phyloP scores from a whole-genome alignment of 192 early-diverging fungal species.

The Entomortierella parvispora region DNA sequence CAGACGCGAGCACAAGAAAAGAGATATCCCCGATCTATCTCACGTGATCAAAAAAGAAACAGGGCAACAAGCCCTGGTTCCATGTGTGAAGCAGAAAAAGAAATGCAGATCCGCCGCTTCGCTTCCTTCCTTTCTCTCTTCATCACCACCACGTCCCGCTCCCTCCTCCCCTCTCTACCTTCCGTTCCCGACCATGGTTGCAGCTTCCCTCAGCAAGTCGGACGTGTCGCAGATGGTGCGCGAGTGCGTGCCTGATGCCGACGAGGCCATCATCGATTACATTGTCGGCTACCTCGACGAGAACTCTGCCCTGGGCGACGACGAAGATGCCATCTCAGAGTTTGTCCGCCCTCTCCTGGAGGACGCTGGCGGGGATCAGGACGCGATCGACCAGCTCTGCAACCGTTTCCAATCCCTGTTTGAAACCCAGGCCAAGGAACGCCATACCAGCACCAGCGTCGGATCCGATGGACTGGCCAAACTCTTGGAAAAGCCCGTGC shows the following conservation, averaged over 20 bases:
- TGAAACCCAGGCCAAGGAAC: constrained; percentile 46
- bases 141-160: background rate
- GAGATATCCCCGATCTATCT: too few relatives aligned
- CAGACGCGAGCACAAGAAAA: too few relatives aligned
- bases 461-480: constrained; percentile 62
- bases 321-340: constrained; percentile 68
- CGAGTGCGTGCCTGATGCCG: constrained; percentile 72
- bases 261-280: constrained; percentile 82
- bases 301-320: constrained; percentile 61
- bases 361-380: constrained; percentile 71
- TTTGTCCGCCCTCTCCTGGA: constrained; percentile 76
- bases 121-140: background rate
- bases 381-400: constrained; percentile 75
- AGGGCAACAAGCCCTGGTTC: too few relatives aligned
- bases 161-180: background rate
- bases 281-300: constrained; percentile 79
- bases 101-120: background rate
- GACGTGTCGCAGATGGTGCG: constrained; percentile 60
- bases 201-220: constrained; percentile 37
- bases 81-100: too few relatives aligned
- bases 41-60: too few relatives aligned
- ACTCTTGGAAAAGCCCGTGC: constrained; percentile 69
- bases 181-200: constrained; percentile 27
- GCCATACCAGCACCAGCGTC: constrained; percentile 44
- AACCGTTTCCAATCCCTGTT: constrained; percentile 71